Evolutionary conservation across 148 eudicot species (phyloP).

Genomic region (Pouteria glomerata): DNA sequence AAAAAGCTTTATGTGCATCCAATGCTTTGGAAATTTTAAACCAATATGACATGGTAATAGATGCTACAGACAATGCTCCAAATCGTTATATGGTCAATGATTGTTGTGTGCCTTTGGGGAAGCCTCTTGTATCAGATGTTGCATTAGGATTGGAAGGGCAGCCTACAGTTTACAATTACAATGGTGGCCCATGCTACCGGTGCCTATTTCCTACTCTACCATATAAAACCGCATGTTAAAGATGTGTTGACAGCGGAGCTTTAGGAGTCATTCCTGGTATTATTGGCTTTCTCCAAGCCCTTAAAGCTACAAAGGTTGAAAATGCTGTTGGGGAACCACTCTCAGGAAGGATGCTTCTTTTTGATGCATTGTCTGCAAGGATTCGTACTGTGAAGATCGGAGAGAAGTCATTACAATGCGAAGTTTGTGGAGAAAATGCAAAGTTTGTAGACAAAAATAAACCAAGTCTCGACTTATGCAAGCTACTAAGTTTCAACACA

Average conservation of each 20-base stretch:
- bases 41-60: conserved; percentile 80
- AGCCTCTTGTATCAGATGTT: conserved; percentile 99
- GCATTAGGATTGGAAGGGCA: conserved; percentile 96
- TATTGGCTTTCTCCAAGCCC: conserved; percentile 94
- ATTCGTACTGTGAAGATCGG: conserved; percentile 92
- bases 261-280: conserved; percentile 98
- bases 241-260: conserved; percentile 97
- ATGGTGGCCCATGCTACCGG: conserved; percentile 99
- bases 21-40: conserved; percentile 93
- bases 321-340: conserved; percentile 86
- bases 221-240: conserved; percentile 83
- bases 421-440: conserved; percentile 78
- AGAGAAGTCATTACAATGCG: conserved; percentile 72
- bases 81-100: conserved; percentile 96
- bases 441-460: too few relatives aligned
- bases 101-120: conserved; percentile 89
- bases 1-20: conserved; percentile 80
- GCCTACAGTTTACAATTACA: conserved; percentile 95
- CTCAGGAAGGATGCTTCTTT: conserved; percentile 87
- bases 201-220: conserved; percentile 95
- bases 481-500: too few relatives aligned
- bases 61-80: conserved; percentile 96
- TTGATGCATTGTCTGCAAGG: conserved; percentile 90
- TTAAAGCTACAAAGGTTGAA: conserved; percentile 90
- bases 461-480: too few relatives aligned